phyloP scores from a whole-genome alignment of 768 basidiomycete species.

The Tricholomella constricta region DNA sequence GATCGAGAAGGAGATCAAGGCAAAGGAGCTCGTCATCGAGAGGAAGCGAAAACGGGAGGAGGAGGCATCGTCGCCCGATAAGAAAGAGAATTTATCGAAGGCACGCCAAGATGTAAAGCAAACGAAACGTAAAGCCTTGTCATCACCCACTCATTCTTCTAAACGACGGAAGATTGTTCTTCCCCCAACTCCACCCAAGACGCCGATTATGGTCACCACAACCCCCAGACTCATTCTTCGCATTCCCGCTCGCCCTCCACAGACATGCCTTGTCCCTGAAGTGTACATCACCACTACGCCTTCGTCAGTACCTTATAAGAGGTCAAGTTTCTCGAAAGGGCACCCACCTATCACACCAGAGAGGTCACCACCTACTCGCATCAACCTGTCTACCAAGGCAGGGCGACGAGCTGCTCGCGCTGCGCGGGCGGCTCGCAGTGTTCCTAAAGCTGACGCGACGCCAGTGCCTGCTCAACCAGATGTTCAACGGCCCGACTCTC shows the following conservation, averaged over 20 bases:
- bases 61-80: constrained; percentile 29
- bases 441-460: background rate
- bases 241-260: constrained; percentile 17
- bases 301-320: background rate
- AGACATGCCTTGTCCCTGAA: constrained; percentile 10
- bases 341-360: constrained; percentile 19
- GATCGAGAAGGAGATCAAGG: constrained; percentile 53
- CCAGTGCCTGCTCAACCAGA: background rate
- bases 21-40: constrained; percentile 57
- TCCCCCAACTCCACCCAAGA: constrained; percentile 20
- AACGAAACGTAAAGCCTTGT: constrained; percentile 14
- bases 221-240: constrained; percentile 12
- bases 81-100: constrained; percentile 1
- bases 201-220: constrained; percentile 5
- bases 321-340: background rate
- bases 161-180: constrained; percentile 19
- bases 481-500: background rate
- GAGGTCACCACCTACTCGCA: constrained; percentile 14
- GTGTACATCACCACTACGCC: constrained; percentile 18
- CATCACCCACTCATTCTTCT: constrained; percentile 4
- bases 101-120: constrained; percentile 1
- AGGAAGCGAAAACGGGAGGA: constrained; percentile 60
- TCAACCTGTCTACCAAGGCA: constrained; percentile 15
- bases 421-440: constrained; percentile 6
- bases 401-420: constrained; percentile 13